phyloP scores from a whole-genome alignment of 2,329 filamentous ascomycete genomes.

The Fusarium sp. region DNA sequence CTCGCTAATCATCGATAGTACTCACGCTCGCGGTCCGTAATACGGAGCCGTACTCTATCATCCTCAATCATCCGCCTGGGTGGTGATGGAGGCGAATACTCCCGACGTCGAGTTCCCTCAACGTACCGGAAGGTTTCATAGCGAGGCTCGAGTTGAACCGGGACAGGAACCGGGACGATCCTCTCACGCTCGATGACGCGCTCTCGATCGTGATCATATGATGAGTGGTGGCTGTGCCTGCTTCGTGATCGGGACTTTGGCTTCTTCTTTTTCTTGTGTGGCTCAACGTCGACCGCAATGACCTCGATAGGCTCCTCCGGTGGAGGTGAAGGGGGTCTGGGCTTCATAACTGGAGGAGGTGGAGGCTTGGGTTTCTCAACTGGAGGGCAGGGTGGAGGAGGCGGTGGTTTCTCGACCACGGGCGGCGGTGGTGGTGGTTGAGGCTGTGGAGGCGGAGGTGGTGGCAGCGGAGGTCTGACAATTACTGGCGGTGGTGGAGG shows the following conservation, averaged over 20 bases:
- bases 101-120: conserved; percentile 55
- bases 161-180: conserved; percentile 56
- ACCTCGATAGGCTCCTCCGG: conserved; percentile 50
- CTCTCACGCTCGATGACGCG: conserved; percentile 63
- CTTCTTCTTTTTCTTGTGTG: conserved; percentile 41
- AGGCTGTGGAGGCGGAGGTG: conserved; percentile 31
- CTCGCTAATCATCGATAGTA: conserved; percentile 40
- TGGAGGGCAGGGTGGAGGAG: conserved; percentile 26
- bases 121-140: conserved; percentile 64
- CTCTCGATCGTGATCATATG: conserved; percentile 52
- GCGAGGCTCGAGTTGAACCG: conserved; percentile 50
- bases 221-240: conserved; percentile 42
- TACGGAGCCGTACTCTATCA: conserved; percentile 43
- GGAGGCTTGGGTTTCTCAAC: conserved; percentile 25
- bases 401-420: conserved; percentile 31
- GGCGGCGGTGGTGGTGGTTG: conserved; percentile 32
- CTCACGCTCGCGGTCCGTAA: conserved; percentile 48
- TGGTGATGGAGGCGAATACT: conserved; percentile 44
- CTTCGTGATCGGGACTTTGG: conserved; percentile 45
- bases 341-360: conserved; percentile 39
- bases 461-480: conserved; percentile 33
- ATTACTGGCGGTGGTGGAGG: conserved; percentile 38
- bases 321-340: conserved; percentile 38
- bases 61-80: conserved; percentile 47
- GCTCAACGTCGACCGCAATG: conserved; percentile 51